These are phyloP conservation scores for Mucor mucedo DNA, from an alignment of 371 early-diverging fungal genomes.

Conservation along the genomic window DNA sequence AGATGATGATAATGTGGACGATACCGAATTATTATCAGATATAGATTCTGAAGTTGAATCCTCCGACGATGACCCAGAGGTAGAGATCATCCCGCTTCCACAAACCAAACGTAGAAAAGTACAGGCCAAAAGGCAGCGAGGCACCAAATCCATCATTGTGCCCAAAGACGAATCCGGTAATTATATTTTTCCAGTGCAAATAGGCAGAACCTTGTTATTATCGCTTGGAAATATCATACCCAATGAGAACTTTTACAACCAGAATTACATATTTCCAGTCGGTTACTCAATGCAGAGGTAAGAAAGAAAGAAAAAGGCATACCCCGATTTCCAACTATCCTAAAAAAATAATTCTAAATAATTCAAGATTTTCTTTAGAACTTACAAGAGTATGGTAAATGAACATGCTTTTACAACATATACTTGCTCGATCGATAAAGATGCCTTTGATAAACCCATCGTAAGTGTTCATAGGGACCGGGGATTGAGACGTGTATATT, in stretches of 20 bases:
- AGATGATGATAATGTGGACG: constrained; percentile 12
- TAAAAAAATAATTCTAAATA: constrained; percentile 2
- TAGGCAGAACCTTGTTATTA: constrained; percentile 10
- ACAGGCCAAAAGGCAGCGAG: constrained; percentile 13
- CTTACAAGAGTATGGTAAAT: constrained; percentile 19
- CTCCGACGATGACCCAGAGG: constrained; percentile 2
- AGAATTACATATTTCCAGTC: constrained; percentile 20
- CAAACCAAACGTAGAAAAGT: constrained; percentile 10
- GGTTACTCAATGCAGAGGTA: constrained; percentile 18
- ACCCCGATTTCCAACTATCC: no score
- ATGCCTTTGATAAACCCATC: constrained; percentile 14
- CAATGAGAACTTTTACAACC: constrained; percentile 12
- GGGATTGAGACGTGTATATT: no score
- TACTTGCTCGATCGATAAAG: constrained; percentile 18
- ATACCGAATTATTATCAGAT: neutral
- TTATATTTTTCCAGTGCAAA: constrained; percentile 14
- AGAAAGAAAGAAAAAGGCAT: neutral
- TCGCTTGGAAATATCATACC: constrained; percentile 20
- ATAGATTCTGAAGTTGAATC: constrained; percentile 4
- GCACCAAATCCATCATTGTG: neutral
- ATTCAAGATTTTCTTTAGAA: constrained; percentile 1
- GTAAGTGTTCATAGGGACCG: constrained; percentile 1
- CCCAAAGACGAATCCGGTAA: constrained; percentile 16
- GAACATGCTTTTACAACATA: constrained; percentile 10
- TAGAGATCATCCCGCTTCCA: neutral